Percentiles rank a stretch among this genome's conserved stretches.
These are phyloP conservation scores for Picochlorum sp. DNA, from an alignment of 139 green algal species.

Conservation along the genomic window DNA sequence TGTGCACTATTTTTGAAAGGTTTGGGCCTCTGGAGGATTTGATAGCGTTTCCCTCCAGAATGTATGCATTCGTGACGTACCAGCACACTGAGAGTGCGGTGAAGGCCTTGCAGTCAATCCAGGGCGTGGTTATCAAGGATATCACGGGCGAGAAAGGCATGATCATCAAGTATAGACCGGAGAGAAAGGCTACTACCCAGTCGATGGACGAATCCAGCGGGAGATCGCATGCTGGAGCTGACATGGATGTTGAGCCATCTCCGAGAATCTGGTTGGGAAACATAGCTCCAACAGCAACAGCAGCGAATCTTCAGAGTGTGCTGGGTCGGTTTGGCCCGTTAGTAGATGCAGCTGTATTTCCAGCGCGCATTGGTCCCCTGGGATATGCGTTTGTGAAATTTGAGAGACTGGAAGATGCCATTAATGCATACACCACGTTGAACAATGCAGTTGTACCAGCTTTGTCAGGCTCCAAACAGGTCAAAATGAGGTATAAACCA, in stretches of 20 bases:
- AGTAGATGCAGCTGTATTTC: conserved; percentile 43
- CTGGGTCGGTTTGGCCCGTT: conserved; percentile 35
- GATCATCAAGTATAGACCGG: conserved; percentile 36
- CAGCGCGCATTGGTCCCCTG: conserved; percentile 43
- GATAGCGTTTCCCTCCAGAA: conserved; percentile 61
- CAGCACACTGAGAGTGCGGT: conserved; percentile 38
- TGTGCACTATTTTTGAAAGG: conserved; percentile 54
- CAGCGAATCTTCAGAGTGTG: conserved; percentile 25
- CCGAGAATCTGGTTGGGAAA: conserved; percentile 47
- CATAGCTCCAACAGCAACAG: conserved; percentile 38
- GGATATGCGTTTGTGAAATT: conserved; percentile 55
- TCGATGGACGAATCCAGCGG: neutral
- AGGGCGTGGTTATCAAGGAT: conserved; percentile 21
- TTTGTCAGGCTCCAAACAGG: conserved; percentile 36
- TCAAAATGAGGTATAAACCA: conserved; percentile 57
- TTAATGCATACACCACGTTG: conserved; percentile 25
- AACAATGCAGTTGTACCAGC: conserved; percentile 42
- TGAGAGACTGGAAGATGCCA: conserved; percentile 34
- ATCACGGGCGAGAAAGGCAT: conserved; percentile 28
- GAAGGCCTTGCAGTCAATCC: conserved; percentile 23
- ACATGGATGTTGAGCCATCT: conserved; percentile 20
- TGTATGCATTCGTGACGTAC: conserved; percentile 75
- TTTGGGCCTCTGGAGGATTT: conserved; percentile 62
- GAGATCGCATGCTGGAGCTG: neutral
- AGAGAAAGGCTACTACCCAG: conserved; percentile 35